Conservation (phyloP, 2,329 filamentous ascomycete genomes). For the Botrytis fabae region DNA sequence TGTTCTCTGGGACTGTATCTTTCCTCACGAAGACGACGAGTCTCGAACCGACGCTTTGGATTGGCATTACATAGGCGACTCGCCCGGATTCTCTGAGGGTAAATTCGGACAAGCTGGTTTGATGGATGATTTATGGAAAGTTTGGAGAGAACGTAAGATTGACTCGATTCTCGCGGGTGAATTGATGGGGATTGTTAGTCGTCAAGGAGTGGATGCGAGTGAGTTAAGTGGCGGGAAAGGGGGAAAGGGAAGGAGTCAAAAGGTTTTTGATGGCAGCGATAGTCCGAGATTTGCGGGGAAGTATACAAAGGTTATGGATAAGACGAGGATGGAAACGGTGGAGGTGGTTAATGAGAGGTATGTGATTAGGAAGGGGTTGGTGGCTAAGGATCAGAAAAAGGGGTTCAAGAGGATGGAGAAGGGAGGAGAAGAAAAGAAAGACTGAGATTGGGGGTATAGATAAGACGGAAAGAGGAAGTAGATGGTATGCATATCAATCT, state of each 20-base stretch:
- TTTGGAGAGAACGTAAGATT: conserved; percentile 83
- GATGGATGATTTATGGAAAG: conserved; percentile 74
- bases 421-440: background rate
- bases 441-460: background rate
- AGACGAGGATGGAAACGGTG: conserved; percentile 50
- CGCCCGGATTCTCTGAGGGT: conserved; percentile 52
- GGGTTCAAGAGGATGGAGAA: conserved; percentile 18
- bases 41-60: conserved; percentile 60
- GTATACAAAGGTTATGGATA: conserved; percentile 58
- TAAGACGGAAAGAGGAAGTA: background rate
- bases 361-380: conserved; percentile 60
- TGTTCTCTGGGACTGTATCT: conserved; percentile 95
- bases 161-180: conserved; percentile 81
- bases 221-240: conserved; percentile 42
- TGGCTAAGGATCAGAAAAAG: conserved; percentile 19
- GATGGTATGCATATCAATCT: background rate
- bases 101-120: conserved; percentile 67
- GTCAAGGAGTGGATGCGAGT: conserved; percentile 40
- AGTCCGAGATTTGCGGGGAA: conserved; percentile 50
- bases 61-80: conserved; percentile 80
- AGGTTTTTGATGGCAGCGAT: conserved; percentile 58
- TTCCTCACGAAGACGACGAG: conserved; percentile 56
- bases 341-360: conserved; percentile 61
- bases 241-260: conserved; percentile 39
- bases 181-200: conserved; percentile 64